Conservation (phyloP, 2,329 filamentous ascomycete species). For the Ophiostoma tasmaniense region DNA sequence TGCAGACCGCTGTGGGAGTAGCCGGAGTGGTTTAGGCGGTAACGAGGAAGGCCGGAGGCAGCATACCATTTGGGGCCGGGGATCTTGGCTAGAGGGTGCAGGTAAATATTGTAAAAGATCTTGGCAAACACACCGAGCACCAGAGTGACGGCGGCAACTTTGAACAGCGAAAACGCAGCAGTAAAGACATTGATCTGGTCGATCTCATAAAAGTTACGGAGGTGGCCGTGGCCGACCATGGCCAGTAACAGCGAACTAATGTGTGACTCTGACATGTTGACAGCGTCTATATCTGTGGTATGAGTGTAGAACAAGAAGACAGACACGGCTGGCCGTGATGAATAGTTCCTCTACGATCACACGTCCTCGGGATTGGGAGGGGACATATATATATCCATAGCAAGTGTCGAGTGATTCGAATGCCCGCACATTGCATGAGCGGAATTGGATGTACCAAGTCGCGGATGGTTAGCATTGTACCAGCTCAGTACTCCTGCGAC, state of each 20-base stretch:
- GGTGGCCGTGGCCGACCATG: neutral
- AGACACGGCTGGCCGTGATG: neutral
- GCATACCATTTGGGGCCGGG: constrained; percentile 28
- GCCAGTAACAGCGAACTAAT: neutral
- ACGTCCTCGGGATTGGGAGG: neutral
- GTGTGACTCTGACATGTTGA: neutral
- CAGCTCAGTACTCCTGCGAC: neutral
- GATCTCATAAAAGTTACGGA: neutral
- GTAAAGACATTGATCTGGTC: neutral
- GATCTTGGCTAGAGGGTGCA: constrained; percentile 28
- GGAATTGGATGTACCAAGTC: neutral
- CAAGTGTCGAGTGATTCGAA: neutral
- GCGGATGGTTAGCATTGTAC: neutral
- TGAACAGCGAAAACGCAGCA: neutral
- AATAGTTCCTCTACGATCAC: neutral
- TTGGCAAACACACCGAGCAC: constrained; percentile 6
- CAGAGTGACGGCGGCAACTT: neutral
- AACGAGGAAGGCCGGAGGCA: constrained; percentile 19
- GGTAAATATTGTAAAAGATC: constrained; percentile 16
- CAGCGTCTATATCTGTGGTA: neutral
- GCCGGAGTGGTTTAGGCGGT: constrained; percentile 4
- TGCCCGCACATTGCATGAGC: neutral
- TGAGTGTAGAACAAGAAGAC: neutral
- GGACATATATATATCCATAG: neutral
- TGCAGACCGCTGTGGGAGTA: constrained; percentile 12